Evolutionary conservation across 345 rosid species (phyloP).

Genomic region (Murraya paniculata): DNA sequence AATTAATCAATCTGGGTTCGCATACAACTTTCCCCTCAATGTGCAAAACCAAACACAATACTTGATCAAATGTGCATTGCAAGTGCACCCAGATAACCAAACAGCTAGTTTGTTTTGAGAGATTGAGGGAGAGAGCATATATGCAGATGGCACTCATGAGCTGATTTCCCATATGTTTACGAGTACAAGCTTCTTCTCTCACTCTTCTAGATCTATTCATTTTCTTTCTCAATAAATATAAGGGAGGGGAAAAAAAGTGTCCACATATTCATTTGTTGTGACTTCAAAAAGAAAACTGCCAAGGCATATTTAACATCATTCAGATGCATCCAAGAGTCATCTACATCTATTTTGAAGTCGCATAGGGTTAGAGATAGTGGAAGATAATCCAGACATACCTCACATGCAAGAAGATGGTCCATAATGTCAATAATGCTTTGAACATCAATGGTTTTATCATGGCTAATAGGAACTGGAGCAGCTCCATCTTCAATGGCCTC

Average conservation of each 20-base stretch:
- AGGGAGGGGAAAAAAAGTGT: background rate
- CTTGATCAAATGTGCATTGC: background rate
- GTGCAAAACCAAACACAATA: background rate
- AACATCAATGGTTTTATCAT: slow-evolving; percentile 61
- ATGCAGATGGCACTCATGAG: background rate
- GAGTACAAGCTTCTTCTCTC: background rate
- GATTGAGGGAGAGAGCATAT: background rate
- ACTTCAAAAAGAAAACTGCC: background rate
- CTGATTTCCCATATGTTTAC: background rate
- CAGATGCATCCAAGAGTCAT: background rate
- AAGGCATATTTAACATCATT: background rate
- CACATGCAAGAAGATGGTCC: slow-evolving; percentile 95
- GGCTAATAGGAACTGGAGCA: slow-evolving; percentile 78
- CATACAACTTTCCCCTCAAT: background rate
- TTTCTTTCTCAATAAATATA: background rate
- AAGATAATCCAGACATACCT: slow-evolving; percentile 47
- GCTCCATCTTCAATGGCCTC: slow-evolving; percentile 92
- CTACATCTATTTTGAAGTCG: background rate
- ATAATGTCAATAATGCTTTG: slow-evolving; percentile 78
- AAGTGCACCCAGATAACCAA: background rate
- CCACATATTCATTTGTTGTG: background rate
- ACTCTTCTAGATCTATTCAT: background rate
- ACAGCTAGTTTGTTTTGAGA: background rate
- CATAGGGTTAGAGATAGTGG: background rate
- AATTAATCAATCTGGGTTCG: background rate